These are phyloP conservation scores for Ambrosia hybrid DNA, from an alignment of 140 eudicot genomes.

Conservation along the genomic window DNA sequence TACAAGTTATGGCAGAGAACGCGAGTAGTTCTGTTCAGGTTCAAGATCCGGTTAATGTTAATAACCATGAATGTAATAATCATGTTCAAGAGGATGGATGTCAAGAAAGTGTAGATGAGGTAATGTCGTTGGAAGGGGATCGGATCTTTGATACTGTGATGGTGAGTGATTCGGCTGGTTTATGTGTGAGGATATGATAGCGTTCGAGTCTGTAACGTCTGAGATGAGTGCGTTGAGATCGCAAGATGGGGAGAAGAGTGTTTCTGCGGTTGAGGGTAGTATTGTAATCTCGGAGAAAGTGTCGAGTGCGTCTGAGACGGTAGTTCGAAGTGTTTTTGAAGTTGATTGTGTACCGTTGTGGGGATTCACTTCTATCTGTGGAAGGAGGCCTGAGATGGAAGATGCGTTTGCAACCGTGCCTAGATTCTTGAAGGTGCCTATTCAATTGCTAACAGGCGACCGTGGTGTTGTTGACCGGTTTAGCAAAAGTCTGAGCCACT, in stretches of 20 bases:
- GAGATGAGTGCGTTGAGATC: conserved; percentile 46
- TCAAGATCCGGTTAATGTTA: conserved; percentile 24
- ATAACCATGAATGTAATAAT: conserved; percentile 25
- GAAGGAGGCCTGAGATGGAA: conserved; percentile 98
- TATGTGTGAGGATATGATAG: conserved; percentile 63
- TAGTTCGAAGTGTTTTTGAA: conserved; percentile 69
- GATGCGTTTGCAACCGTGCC: conserved; percentile 86
- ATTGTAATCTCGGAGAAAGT: conserved; percentile 44
- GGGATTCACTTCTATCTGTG: conserved; percentile 83
- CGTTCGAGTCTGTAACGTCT: conserved; percentile 40
- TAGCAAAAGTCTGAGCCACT: conserved; percentile 51
- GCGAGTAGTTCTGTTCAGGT: conserved; percentile 15
- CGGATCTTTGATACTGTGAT: conserved; percentile 48
- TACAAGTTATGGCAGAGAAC: conserved; percentile 48
- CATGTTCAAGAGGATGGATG: conserved; percentile 40
- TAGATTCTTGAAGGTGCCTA: conserved; percentile 66
- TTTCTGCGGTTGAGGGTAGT: conserved; percentile 28
- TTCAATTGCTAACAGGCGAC: conserved; percentile 69
- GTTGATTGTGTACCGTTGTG: conserved; percentile 84
- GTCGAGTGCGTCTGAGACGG: conserved; percentile 33
- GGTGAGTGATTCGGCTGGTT: conserved; percentile 64
- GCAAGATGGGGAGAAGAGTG: conserved; percentile 36
- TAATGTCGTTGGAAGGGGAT: conserved; percentile 62
- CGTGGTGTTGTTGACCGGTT: conserved; percentile 38
- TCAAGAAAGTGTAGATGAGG: conserved; percentile 68